A percentile compares a stretch with the other conserved stretches of the same genome.
These are phyloP conservation scores for Paragyromitra xinjiangensis DNA, from an alignment of 495 filamentous ascomycete species.

Conservation along the genomic window DNA sequence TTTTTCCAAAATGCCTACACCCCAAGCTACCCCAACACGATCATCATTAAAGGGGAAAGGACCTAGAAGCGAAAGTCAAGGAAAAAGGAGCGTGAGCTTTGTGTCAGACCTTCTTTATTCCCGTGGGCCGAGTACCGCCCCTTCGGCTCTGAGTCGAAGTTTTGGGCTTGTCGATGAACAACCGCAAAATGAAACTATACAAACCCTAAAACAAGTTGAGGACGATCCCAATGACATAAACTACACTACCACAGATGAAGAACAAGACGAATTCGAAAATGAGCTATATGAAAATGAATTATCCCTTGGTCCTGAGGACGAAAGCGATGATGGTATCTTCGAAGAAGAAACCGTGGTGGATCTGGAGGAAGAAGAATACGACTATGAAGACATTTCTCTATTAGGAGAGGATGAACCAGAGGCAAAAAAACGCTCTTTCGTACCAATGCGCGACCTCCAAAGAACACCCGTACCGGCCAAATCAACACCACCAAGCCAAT, in stretches of 20 bases:
- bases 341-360: neutral
- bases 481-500: neutral
- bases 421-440: neutral
- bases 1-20: conserved; percentile 30
- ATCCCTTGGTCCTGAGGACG: neutral
- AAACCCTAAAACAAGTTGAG: neutral
- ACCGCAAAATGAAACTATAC: conserved; percentile 2
- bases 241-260: conserved; percentile 34
- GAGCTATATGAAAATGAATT: conserved; percentile 10
- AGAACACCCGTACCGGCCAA: conserved; percentile 4
- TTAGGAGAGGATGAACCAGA: neutral
- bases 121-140: neutral
- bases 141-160: neutral
- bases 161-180: neutral
- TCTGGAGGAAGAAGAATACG: neutral
- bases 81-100: conserved; percentile 36
- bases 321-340: conserved; percentile 1
- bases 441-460: neutral
- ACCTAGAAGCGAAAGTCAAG: neutral
- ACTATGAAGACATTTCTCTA: conserved; percentile 4
- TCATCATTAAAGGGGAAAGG: conserved; percentile 26
- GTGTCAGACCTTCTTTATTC: neutral
- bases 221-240: conserved; percentile 3
- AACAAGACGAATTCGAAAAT: conserved; percentile 25
- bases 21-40: conserved; percentile 15